phyloP scores from a whole-genome alignment of 2,329 filamentous ascomycete genomes.

The Raffaelea ambrosiae region DNA sequence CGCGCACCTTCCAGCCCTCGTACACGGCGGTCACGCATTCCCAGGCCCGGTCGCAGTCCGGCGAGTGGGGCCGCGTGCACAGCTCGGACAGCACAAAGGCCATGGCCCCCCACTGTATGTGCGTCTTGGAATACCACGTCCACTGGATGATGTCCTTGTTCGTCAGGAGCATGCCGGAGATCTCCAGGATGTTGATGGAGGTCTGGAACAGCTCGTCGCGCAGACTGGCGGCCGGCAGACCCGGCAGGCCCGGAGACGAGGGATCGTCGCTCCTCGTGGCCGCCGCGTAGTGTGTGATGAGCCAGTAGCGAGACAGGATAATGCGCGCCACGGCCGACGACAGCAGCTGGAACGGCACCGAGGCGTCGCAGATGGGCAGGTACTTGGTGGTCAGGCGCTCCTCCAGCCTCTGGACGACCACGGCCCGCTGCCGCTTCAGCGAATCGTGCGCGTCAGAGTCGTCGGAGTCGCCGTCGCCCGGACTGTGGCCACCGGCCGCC shows the following conservation, averaged over 20 bases:
- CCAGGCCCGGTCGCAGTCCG: constrained; percentile 2
- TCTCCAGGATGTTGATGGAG: neutral
- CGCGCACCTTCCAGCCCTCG: neutral
- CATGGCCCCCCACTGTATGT: constrained; percentile 3
- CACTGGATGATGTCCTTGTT: neutral
- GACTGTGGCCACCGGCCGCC: neutral
- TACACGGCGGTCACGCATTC: neutral
- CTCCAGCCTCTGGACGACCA: constrained; percentile 15
- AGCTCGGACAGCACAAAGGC: constrained; percentile 1
- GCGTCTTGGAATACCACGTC: constrained; percentile 1
- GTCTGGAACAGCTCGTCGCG: neutral
- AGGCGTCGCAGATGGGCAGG: constrained; percentile 13
- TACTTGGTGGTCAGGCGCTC: constrained; percentile 10
- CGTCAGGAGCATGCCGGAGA: constrained; percentile 1
- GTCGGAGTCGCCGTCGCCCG: too few species aligned
- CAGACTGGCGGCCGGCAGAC: too few species aligned
- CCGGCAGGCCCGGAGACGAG: too few species aligned
- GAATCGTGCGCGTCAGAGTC: neutral
- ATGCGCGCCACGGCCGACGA: constrained; percentile 14
- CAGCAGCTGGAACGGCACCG: constrained; percentile 18
- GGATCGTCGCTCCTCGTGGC: too few species aligned
- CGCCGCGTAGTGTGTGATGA: constrained; percentile 19
- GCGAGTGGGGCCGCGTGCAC: neutral
- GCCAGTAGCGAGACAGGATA: constrained; percentile 17
- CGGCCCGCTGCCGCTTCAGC: constrained; percentile 11